Conservation (phyloP, 169 alveolate species). For the Eimeria necatrix region DNA sequence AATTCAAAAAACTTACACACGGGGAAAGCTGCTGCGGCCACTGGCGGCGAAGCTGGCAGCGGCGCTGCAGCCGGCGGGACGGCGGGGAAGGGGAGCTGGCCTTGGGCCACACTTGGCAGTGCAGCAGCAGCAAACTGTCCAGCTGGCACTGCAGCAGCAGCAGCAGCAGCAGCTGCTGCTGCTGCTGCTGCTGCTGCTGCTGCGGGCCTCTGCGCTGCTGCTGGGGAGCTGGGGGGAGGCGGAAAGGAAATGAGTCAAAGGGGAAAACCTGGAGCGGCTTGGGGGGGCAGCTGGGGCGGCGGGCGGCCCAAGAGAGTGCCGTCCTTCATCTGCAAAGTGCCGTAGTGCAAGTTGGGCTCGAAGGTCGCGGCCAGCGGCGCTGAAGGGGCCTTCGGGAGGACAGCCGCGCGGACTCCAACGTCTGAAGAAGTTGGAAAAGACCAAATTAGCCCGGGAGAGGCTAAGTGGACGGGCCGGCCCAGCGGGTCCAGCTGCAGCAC, state of each 20-base stretch:
- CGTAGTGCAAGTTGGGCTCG: background rate
- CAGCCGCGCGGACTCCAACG: background rate
- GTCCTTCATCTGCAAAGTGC: slow-evolving; percentile 21
- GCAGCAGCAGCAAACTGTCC: background rate
- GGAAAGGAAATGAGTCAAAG: background rate
- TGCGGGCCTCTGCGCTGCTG: background rate
- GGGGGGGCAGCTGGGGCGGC: background rate
- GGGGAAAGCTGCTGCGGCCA: background rate
- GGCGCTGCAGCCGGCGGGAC: no score
- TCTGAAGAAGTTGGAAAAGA: background rate
- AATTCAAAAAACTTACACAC: background rate
- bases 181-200: background rate
- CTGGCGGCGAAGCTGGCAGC: background rate
- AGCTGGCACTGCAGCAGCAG: background rate
- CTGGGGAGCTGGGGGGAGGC: background rate
- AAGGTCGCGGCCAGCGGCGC: background rate
- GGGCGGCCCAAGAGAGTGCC: slow-evolving; percentile 2
- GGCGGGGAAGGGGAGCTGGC: background rate
- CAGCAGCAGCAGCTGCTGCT: background rate
- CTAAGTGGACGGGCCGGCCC: slow-evolving; percentile 8
- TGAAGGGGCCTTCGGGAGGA: background rate
- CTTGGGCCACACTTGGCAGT: background rate
- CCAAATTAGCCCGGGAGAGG: background rate
- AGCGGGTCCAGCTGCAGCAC: background rate
- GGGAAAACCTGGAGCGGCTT: background rate